Conservation (phyloP, 78 protist genomes). For the Planoprotostelium fungivorum region DNA sequence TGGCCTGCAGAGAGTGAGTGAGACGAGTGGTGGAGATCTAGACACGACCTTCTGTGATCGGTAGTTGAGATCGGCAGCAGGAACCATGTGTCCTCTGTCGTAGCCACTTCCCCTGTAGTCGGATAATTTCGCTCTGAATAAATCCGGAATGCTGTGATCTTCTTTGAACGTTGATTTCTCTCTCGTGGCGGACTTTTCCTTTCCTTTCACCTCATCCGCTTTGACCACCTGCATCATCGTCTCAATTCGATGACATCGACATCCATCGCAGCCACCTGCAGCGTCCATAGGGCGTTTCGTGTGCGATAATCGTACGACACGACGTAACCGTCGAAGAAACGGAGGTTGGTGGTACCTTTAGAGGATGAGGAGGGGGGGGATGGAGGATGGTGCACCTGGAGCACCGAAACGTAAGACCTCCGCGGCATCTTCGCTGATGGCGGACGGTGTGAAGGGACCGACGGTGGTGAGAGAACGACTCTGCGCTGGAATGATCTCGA, state of each 20-base stretch:
- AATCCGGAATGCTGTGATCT: neutral
- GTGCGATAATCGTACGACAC: neutral
- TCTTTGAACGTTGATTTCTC: neutral
- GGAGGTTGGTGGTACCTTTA: neutral
- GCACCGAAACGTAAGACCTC: too few relatives aligned
- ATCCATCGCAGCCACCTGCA: neutral
- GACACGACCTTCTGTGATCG: neutral
- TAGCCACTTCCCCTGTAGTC: constrained; percentile 10
- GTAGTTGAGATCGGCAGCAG: constrained; percentile 17
- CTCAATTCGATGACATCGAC: too few relatives aligned
- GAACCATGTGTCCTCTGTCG: constrained; percentile 20
- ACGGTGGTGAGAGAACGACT: too few relatives aligned
- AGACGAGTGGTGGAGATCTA: neutral
- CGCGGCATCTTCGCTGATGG: too few relatives aligned
- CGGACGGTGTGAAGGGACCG: too few relatives aligned
- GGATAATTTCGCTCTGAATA: neutral
- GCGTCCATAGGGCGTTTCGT: neutral
- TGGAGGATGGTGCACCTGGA: too few relatives aligned
- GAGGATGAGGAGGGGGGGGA: too few relatives aligned
- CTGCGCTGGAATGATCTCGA: too few relatives aligned
- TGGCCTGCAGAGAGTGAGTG: neutral
- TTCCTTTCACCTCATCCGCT: neutral
- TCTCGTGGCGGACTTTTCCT: neutral
- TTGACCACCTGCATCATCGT: neutral
- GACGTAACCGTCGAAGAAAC: neutral